phyloP scores from a whole-genome alignment of 345 rosid genomes.

The Psidium guajava region DNA sequence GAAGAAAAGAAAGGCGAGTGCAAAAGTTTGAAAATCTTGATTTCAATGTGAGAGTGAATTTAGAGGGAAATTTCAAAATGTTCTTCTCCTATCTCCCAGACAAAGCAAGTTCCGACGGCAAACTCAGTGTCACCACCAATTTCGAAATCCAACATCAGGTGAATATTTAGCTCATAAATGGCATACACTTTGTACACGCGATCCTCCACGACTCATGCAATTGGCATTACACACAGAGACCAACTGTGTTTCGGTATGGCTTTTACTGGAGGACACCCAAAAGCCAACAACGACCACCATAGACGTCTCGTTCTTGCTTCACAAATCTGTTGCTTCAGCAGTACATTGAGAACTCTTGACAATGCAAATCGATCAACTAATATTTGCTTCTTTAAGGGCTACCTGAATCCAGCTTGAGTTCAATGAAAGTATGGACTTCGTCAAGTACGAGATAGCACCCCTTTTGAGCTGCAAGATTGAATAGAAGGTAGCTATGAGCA shows the following conservation, averaged over 20 bases:
- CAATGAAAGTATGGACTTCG: not conserved
- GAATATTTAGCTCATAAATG: not conserved
- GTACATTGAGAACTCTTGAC: not conserved
- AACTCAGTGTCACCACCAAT: not conserved
- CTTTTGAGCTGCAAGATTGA: constrained; percentile 62
- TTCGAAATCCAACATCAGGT: not conserved
- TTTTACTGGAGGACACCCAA: not conserved
- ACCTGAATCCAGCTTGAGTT: not conserved
- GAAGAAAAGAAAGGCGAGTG: not conserved
- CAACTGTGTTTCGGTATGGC: not conserved
- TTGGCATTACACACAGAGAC: not conserved
- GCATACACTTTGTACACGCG: not conserved
- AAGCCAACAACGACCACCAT: not conserved
- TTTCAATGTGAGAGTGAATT: not conserved
- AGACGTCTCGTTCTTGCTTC: not conserved
- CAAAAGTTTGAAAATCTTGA: not conserved
- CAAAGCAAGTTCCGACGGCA: not conserved
- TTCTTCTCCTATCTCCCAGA: not conserved
- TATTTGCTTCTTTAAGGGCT: not conserved
- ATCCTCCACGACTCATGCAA: not conserved
- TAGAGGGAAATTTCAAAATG: not conserved
- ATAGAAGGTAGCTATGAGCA: not conserved
- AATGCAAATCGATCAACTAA: not conserved
- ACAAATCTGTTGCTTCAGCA: not conserved
- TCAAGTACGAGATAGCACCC: constrained; percentile 60